phyloP scores from a whole-genome alignment of 1,139 yeast species.

The Suhomyces bribrorum region DNA sequence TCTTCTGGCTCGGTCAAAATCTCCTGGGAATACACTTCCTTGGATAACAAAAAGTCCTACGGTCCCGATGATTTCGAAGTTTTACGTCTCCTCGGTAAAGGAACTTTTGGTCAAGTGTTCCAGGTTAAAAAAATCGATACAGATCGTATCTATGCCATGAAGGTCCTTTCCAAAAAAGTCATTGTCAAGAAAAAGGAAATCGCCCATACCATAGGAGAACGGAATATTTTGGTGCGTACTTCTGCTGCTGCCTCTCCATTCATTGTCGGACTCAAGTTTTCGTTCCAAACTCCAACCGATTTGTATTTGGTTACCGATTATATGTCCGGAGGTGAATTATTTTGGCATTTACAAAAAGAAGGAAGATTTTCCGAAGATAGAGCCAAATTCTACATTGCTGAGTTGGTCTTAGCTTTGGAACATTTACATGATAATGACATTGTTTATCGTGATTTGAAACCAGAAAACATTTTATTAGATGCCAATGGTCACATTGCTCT shows the following conservation, averaged over 20 bases:
- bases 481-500: constrained; percentile 96
- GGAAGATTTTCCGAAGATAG: constrained; percentile 90
- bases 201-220: constrained; percentile 96
- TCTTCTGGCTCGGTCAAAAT: constrained; percentile 71
- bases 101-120: constrained; percentile 96
- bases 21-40: constrained; percentile 67
- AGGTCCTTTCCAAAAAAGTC: constrained; percentile 87
- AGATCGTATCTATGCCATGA: constrained; percentile 92
- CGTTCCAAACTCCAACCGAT: constrained; percentile 93
- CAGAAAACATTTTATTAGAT: constrained; percentile 89
- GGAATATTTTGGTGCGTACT: constrained; percentile 90
- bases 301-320: constrained; percentile 92
- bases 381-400: constrained; percentile 95
- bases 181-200: constrained; percentile 96
- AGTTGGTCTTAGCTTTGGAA: constrained; percentile 85
- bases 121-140: constrained; percentile 92
- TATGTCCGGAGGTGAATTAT: constrained; percentile 97
- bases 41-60: constrained; percentile 67
- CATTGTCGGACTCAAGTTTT: constrained; percentile 90
- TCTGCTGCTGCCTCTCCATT: constrained; percentile 78
- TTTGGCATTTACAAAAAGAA: constrained; percentile 96
- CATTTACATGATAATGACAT: constrained; percentile 91
- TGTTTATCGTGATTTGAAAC: constrained; percentile 92
- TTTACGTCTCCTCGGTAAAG: constrained; percentile 85
- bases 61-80: constrained; percentile 96